A percentile compares a stretch with the other conserved stretches of the same genome.
These are phyloP conservation scores for Leersia perrieri DNA, from an alignment of 176 grass and related monocot species.

Conservation along the genomic window DNA sequence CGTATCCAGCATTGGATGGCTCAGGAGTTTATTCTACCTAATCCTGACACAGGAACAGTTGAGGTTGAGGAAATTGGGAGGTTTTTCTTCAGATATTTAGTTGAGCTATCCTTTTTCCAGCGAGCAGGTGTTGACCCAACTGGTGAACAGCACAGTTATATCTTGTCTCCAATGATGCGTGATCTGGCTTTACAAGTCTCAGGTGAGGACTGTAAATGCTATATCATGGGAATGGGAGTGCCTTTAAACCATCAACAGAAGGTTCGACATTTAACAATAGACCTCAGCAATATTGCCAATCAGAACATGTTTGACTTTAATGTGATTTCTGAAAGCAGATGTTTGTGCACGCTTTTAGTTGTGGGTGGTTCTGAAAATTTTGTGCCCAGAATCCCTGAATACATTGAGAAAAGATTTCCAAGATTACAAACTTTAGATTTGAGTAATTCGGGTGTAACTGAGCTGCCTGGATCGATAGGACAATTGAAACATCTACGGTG, in stretches of 20 bases:
- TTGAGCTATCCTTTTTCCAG: constrained; percentile 29
- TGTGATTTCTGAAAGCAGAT: neutral
- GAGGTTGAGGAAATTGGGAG: constrained; percentile 26
- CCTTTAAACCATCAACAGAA: neutral
- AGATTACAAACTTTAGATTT: constrained; percentile 40
- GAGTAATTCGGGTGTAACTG: constrained; percentile 17
- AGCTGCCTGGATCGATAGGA: constrained; percentile 41
- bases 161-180: constrained; percentile 9
- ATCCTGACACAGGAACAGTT: too few species aligned
- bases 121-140: neutral
- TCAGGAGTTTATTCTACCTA: constrained; percentile 31
- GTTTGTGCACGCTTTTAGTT: constrained; percentile 42
- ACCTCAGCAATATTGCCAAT: neutral
- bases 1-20: constrained; percentile 56
- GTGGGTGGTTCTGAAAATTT: neutral
- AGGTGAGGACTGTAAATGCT: constrained; percentile 11
- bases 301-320: neutral
- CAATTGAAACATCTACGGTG: constrained; percentile 49
- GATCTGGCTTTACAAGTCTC: constrained; percentile 1
- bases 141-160: constrained; percentile 5
- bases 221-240: neutral
- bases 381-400: neutral
- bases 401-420: constrained; percentile 22
- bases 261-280: constrained; percentile 28
- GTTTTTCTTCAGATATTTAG: constrained; percentile 31